Evolutionary conservation across 2,329 filamentous ascomycete species (phyloP), one percentile per base, ranked within the genome.

Genomic region (Plenodomus tracheiphilus): DNA sequence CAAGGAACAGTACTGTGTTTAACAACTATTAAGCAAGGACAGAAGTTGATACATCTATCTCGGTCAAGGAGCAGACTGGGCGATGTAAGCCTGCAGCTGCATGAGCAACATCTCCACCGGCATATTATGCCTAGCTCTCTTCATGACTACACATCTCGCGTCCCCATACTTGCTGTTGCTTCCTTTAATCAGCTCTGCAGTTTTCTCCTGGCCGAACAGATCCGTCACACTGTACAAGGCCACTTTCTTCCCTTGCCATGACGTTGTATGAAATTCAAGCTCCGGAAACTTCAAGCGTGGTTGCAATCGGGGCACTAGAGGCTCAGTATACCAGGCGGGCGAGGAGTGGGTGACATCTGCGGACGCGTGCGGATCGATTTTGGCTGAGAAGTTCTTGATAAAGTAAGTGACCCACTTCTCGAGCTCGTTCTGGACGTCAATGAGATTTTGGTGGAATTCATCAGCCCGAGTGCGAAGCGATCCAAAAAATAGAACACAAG

Each of bases 201-300:
- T 42, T 35, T 49, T 63, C 15, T 70, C 65, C 34, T 62, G 58
- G 2, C 70, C 69, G 8, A 74, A 49, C 43, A 74, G 34, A 46
- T 73, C 71, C 10, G 21, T 38, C 39, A 74, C 47, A 47, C 68
- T 68, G 45, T 73, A 73, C 47, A 74, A 56, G 2, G 69, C 53
- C 4, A 74, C 57, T 41, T 62, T 59, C 8, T 41, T 53, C 7
- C 66, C 69, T 37, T 62, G 45, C 64, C 67, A 74, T 10, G 22
- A 19, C 3, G 65, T 62, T 1, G 60, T 70, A 28, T 51, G 59
- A 41, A 66, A 71, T 10, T 67, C 60, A 6, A 73, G 52, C 21
- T 63, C 61, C 2, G 69, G 63, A 41, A 61, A 70, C 20, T 58
- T 53, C 2, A 67, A 16, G 1, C 62, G 56, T 2, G 66, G 62